phyloP scores from a whole-genome alignment of 2,329 filamentous ascomycete species.

The Scleromitrula shiraiana region DNA sequence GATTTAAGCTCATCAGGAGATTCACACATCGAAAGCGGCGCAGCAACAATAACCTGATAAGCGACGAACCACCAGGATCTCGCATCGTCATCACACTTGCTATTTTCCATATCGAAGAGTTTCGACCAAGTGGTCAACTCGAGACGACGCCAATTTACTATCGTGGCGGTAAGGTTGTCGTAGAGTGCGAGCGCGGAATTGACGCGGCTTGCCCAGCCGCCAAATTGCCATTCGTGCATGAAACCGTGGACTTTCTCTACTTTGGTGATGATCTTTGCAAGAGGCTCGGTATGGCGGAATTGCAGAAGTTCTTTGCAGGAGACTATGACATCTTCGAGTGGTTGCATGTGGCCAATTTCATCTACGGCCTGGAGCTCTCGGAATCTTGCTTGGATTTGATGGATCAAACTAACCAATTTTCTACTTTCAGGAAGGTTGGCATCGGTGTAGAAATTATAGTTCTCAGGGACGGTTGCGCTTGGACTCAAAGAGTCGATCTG shows the following conservation, averaged over 20 bases:
- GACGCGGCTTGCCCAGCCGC: slow-evolving; percentile 73
- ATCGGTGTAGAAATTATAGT: slow-evolving; percentile 87
- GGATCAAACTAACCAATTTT: slow-evolving; percentile 61
- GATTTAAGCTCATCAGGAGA: slow-evolving; percentile 49
- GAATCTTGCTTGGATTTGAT: slow-evolving; percentile 65
- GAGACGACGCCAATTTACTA: slow-evolving; percentile 83
- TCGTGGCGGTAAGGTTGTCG: slow-evolving; percentile 68
- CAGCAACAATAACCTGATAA: slow-evolving; percentile 79
- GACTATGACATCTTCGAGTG: slow-evolving; percentile 65
- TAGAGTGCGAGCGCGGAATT: slow-evolving; percentile 65
- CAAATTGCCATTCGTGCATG: slow-evolving; percentile 88
- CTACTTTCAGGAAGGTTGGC: slow-evolving; percentile 68
- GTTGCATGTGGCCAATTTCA: slow-evolving; percentile 66
- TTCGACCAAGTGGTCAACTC: slow-evolving; percentile 90
- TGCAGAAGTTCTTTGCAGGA: slow-evolving; percentile 69
- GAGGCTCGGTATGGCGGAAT: slow-evolving; percentile 70
- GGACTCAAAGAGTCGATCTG: slow-evolving; percentile 42
- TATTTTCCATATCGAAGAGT: slow-evolving; percentile 75
- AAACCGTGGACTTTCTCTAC: slow-evolving; percentile 80
- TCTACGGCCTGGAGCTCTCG: slow-evolving; percentile 57
- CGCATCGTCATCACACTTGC: slow-evolving; percentile 68
- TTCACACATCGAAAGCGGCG: slow-evolving; percentile 58
- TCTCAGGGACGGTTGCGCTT: slow-evolving; percentile 31
- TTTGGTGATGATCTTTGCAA: slow-evolving; percentile 78
- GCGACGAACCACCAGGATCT: slow-evolving; percentile 95